Conservation (phyloP, 2,329 filamentous ascomycete genomes). For the Coleophoma eucalyptorum region DNA sequence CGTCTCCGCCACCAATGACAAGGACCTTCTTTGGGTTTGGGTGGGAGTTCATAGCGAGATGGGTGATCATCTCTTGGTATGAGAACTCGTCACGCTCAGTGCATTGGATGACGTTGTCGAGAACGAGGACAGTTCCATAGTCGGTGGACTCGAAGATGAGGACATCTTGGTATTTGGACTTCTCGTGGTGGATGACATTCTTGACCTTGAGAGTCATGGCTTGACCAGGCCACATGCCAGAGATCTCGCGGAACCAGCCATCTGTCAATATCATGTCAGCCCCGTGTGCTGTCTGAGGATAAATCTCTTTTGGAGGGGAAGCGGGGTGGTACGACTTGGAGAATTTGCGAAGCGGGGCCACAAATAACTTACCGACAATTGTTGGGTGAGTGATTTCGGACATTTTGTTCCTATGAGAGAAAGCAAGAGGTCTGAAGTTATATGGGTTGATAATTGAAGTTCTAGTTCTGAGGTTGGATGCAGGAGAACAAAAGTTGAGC, state of each 20-base stretch:
- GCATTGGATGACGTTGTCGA: slow-evolving; percentile 99
- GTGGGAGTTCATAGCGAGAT: slow-evolving; percentile 97
- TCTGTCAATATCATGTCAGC: slow-evolving; percentile 47
- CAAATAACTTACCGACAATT: slow-evolving; percentile 48
- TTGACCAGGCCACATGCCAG: slow-evolving; percentile 97
- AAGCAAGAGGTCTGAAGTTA: neutral
- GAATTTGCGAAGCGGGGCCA: neutral
- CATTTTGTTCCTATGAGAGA: slow-evolving; percentile 47
- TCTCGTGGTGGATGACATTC: slow-evolving; percentile 97
- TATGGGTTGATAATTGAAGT: neutral
- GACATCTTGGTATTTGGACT: slow-evolving; percentile 98
- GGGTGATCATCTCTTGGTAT: slow-evolving; percentile 99
- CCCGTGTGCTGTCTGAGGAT: no score
- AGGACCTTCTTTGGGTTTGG: slow-evolving; percentile 97
- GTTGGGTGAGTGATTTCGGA: slow-evolving; percentile 52
- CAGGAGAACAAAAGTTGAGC: neutral
- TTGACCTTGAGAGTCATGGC: slow-evolving; percentile 98
- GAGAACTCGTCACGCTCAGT: slow-evolving; percentile 99
- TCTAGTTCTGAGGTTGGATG: neutral
- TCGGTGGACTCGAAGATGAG: slow-evolving; percentile 98
- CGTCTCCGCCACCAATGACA: slow-evolving; percentile 96
- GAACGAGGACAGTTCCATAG: slow-evolving; percentile 91
- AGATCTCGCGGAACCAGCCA: slow-evolving; percentile 99
- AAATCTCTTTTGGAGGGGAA: neutral
- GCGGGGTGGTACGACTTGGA: slow-evolving; percentile 12